Conservation (phyloP, 2,329 filamentous ascomycete species). For the Fusarium tanahbumbuense region DNA sequence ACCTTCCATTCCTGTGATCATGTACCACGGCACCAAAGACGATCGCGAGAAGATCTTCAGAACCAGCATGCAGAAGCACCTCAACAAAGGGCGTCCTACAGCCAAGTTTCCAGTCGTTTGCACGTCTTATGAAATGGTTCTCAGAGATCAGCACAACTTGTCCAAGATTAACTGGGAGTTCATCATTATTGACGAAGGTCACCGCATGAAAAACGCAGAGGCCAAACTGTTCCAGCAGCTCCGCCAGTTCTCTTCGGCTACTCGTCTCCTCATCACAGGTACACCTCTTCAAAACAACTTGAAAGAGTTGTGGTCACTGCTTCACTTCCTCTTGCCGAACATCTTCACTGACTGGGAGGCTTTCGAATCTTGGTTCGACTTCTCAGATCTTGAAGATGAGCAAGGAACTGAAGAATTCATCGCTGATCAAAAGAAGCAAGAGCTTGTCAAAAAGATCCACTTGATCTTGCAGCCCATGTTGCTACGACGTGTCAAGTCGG, state of each 20-base stretch:
- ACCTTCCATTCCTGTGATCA: slow-evolving; percentile 84
- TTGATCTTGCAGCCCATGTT: slow-evolving; percentile 92
- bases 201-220: slow-evolving; percentile 96
- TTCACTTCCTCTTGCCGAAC: slow-evolving; percentile 92
- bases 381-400: slow-evolving; percentile 89
- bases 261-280: slow-evolving; percentile 90
- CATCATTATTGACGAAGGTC: slow-evolving; percentile 97
- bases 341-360: slow-evolving; percentile 94
- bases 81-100: slow-evolving; percentile 68
- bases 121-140: slow-evolving; percentile 95
- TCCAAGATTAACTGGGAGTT: slow-evolving; percentile 94
- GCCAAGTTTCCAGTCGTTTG: slow-evolving; percentile 88
- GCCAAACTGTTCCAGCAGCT: slow-evolving; percentile 91
- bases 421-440: slow-evolving; percentile 73
- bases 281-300: slow-evolving; percentile 97
- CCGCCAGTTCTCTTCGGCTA: slow-evolving; percentile 88
- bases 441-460: slow-evolving; percentile 79
- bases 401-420: slow-evolving; percentile 82
- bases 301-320: slow-evolving; percentile 91
- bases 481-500: slow-evolving; percentile 87
- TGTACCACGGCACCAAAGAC: slow-evolving; percentile 88
- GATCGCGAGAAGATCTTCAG: slow-evolving; percentile 81
- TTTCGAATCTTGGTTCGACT: slow-evolving; percentile 97
- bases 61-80: slow-evolving; percentile 75
- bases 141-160: slow-evolving; percentile 86